Percentiles rank a stretch among this genome's conserved stretches.
These are phyloP conservation scores for Alternaria sp. DNA, from an alignment of 2,329 filamentous ascomycete genomes.

Conservation along the genomic window DNA sequence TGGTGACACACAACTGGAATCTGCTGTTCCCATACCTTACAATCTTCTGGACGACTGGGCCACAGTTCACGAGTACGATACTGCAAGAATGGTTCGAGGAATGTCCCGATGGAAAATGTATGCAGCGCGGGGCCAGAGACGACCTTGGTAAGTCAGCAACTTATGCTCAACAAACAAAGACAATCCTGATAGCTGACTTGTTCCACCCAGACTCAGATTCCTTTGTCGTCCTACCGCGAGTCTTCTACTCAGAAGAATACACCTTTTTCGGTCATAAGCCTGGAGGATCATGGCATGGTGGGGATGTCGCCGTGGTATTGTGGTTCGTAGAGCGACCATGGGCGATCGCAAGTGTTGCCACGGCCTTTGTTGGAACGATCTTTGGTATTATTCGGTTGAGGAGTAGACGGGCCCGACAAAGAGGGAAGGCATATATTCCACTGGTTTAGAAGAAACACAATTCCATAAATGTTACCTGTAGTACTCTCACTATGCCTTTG, in stretches of 20 bases:
- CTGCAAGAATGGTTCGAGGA: conserved; percentile 30
- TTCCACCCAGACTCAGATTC: conserved; percentile 6
- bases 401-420: neutral
- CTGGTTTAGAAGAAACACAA: neutral
- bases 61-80: conserved; percentile 37
- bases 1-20: conserved; percentile 23
- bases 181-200: neutral
- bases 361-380: neutral
- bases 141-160: neutral
- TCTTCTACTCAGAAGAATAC: conserved; percentile 41
- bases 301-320: conserved; percentile 37
- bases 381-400: neutral
- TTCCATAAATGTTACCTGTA: neutral
- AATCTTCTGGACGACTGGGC: conserved; percentile 43
- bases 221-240: conserved; percentile 33
- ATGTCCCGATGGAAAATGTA: neutral
- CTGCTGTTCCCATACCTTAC: conserved; percentile 38
- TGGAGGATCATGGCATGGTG: conserved; percentile 44
- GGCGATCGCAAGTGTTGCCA: conserved; percentile 9
- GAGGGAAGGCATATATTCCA: neutral
- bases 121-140: neutral
- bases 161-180: too few relatives aligned
- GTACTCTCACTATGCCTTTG: neutral
- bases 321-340: conserved; percentile 33
- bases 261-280: conserved; percentile 44